These are phyloP conservation scores for Mycena albidolilacea DNA, from an alignment of 768 basidiomycete genomes.

Conservation along the genomic window DNA sequence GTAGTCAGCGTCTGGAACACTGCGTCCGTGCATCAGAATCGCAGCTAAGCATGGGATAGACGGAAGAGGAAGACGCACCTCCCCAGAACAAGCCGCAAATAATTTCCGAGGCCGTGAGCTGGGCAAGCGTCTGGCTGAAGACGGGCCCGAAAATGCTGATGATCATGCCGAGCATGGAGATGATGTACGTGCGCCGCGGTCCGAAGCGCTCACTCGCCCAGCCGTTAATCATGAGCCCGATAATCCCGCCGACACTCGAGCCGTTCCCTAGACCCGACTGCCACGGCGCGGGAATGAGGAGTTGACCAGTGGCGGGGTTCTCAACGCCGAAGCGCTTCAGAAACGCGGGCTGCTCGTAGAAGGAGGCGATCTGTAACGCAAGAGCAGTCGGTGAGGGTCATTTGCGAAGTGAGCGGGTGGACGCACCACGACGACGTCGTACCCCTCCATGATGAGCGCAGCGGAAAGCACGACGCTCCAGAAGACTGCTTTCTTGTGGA, in stretches of 20 bases:
- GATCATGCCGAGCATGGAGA: conserved; percentile 40
- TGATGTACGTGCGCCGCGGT: conserved; percentile 39
- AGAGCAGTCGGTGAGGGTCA: neutral
- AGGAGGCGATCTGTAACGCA: conserved; percentile 22
- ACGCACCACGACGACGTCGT: conserved; percentile 44
- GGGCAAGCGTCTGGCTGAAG: conserved; percentile 28
- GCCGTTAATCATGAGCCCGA: conserved; percentile 38
- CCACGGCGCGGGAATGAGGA: conserved; percentile 41
- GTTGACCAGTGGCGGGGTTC: conserved; percentile 28
- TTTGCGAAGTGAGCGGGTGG: conserved; percentile 1
- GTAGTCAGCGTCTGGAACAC: conserved; percentile 46
- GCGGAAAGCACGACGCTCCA: conserved; percentile 43
- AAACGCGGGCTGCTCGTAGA: conserved; percentile 38
- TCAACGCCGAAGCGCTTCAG: conserved; percentile 42
- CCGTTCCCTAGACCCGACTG: conserved; percentile 43
- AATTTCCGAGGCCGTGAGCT: conserved; percentile 35
- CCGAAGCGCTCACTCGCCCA: conserved; percentile 43
- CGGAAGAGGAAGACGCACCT: conserved; percentile 19
- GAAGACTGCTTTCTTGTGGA: conserved; percentile 43
- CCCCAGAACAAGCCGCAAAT: conserved; percentile 42
- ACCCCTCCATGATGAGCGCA: conserved; percentile 45
- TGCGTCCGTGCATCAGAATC: neutral
- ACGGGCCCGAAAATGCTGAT: conserved; percentile 34
- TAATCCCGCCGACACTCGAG: conserved; percentile 41
- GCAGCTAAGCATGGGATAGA: neutral